Evolutionary conservation across 139 green algal species (phyloP).

Genomic region (Dunaliella sp.): DNA sequence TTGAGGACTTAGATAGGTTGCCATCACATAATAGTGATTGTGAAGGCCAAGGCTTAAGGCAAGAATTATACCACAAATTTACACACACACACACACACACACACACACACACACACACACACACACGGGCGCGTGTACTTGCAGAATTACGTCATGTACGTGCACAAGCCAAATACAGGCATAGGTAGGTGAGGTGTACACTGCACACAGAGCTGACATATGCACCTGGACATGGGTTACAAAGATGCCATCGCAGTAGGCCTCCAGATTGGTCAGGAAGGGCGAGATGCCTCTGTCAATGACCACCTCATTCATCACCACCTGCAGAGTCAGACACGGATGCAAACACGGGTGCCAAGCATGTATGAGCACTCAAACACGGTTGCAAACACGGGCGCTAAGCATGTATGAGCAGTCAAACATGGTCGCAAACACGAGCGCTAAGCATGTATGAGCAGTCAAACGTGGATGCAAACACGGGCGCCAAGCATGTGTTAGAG

Average conservation of each 20-base stretch:
- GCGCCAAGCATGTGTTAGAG: too few species aligned
- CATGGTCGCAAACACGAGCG: too few species aligned
- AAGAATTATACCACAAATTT: too few species aligned
- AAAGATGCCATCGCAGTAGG: conserved; percentile 72
- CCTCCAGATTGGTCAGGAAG: conserved; percentile 82
- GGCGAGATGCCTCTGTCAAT: conserved; percentile 81
- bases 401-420: too few species aligned
- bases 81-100: background rate
- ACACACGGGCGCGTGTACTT: background rate
- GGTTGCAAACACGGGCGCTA: too few species aligned
- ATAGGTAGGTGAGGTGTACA: background rate
- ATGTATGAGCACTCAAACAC: conserved; percentile 3
- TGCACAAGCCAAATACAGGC: background rate
- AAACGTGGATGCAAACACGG: too few species aligned
- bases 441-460: too few species aligned
- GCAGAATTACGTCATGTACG: background rate
- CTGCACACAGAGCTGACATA: too few species aligned
- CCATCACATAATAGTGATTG: too few species aligned
- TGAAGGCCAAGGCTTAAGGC: too few species aligned
- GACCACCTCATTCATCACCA: conserved; percentile 89
- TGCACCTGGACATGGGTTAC: conserved; percentile 71
- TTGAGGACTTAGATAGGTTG: too few species aligned
- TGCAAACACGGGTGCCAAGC: too few species aligned
- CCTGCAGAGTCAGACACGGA: conserved; percentile 23
- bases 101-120: background rate